Evolutionary conservation across 176 grass and related monocot genomes (phyloP).

Genomic region (Rhipidocladum racemiflorum): DNA sequence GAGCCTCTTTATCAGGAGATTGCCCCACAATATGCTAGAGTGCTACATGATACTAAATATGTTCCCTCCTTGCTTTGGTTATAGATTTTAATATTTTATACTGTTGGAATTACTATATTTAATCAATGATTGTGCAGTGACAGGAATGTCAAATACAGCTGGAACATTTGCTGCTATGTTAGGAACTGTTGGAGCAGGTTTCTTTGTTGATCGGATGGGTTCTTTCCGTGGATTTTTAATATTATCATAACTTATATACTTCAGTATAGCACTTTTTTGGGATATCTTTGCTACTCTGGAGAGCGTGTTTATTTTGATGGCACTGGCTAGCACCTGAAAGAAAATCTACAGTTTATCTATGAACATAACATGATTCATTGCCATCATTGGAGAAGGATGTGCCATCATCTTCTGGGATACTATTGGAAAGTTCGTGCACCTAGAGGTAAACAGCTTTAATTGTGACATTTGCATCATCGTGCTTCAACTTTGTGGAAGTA

Average conservation of each 20-base stretch:
- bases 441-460: background rate
- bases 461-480: background rate
- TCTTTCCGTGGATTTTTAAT: slow-evolving; percentile 87
- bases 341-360: background rate
- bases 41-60: slow-evolving; percentile 71
- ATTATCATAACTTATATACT: slow-evolving; percentile 80
- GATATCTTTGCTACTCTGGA: slow-evolving; percentile 82
- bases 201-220: slow-evolving; percentile 93
- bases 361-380: slow-evolving; percentile 15
- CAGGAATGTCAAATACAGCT: slow-evolving; percentile 94
- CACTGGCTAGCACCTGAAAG: slow-evolving; percentile 21
- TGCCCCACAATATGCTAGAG: slow-evolving; percentile 87
- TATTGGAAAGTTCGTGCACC: background rate
- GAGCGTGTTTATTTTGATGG: slow-evolving; percentile 77
- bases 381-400: background rate
- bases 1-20: slow-evolving; percentile 64
- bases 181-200: slow-evolving; percentile 92
- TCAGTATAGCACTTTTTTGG: slow-evolving; percentile 84
- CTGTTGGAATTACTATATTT: background rate
- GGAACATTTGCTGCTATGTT: slow-evolving; percentile 92
- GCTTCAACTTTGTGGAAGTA: background rate
- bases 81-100: background rate
- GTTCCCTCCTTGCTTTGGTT: background rate
- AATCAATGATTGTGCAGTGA: slow-evolving; percentile 20
- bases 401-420: background rate